These are phyloP conservation scores for Neofusicoccum laricinum DNA, from an alignment of 2,329 filamentous ascomycete species.

Conservation along the genomic window DNA sequence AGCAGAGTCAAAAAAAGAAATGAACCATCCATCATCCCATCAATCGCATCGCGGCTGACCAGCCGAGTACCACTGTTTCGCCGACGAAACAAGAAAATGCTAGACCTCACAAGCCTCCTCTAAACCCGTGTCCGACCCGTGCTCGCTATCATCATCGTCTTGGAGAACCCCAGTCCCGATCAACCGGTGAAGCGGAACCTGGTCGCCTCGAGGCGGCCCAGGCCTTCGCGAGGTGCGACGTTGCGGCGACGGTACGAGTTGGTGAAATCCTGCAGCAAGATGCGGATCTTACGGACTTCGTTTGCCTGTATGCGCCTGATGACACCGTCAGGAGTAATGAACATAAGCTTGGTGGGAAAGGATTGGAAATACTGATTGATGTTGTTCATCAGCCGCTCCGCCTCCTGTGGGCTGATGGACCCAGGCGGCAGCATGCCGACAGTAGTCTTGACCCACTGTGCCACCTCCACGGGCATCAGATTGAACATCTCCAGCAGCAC, in stretches of 20 bases:
- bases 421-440: constrained; percentile 80
- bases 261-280: constrained; percentile 91
- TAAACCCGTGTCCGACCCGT: constrained; percentile 5
- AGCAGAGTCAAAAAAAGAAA: background rate
- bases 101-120: constrained; percentile 11
- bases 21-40: constrained; percentile 1
- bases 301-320: constrained; percentile 59
- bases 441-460: constrained; percentile 78
- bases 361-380: constrained; percentile 60
- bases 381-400: constrained; percentile 73
- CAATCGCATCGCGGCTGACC: background rate
- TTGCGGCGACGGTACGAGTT: constrained; percentile 91
- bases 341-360: background rate
- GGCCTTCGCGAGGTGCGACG: constrained; percentile 87
- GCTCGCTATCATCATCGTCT: background rate
- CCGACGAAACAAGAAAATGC: constrained; percentile 11
- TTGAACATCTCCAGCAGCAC: constrained; percentile 90
- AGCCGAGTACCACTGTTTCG: background rate
- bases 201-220: constrained; percentile 81
- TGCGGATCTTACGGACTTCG: constrained; percentile 75
- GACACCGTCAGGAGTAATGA: background rate
- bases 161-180: background rate
- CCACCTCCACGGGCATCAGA: constrained; percentile 74
- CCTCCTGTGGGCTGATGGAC: constrained; percentile 75
- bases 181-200: constrained; percentile 71